phyloP scores from a whole-genome alignment of 2,329 filamentous ascomycete genomes.

The Nigrospora osmanthi region DNA sequence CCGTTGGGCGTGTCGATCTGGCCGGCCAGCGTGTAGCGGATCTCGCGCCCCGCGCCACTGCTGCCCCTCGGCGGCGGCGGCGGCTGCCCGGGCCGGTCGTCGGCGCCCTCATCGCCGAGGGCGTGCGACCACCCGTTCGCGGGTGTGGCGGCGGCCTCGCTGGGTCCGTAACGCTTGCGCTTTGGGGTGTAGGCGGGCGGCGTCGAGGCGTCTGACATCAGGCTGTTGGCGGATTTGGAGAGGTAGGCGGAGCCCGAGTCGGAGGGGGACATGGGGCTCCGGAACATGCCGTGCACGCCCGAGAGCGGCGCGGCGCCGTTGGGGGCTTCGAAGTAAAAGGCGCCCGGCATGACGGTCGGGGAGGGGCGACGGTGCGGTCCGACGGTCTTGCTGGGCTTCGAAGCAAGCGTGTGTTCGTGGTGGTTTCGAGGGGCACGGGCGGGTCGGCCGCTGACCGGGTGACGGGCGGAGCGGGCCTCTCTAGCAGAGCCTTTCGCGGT shows the following conservation, averaged over 20 bases:
- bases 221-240: conserved; percentile 27
- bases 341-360: conserved; percentile 22
- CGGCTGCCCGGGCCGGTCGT: conserved; percentile 9
- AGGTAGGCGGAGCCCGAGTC: conserved; percentile 29
- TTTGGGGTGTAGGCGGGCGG: conserved; percentile 27
- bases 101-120: conserved; percentile 16
- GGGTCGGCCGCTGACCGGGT: too few relatives aligned
- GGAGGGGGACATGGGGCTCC: conserved; percentile 34
- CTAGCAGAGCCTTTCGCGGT: too few relatives aligned
- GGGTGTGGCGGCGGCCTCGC: conserved; percentile 23
- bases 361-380: too few relatives aligned
- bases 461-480: too few relatives aligned
- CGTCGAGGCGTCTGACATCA: conserved; percentile 27
- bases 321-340: conserved; percentile 23
- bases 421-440: too few relatives aligned
- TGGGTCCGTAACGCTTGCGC: conserved; percentile 34
- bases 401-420: too few relatives aligned
- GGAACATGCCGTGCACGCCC: conserved; percentile 32
- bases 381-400: too few relatives aligned
- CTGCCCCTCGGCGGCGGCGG: not conserved
- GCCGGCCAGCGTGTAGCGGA: conserved; percentile 42
- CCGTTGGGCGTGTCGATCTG: conserved; percentile 42
- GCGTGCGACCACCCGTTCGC: conserved; percentile 20
- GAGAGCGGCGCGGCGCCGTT: conserved; percentile 12
- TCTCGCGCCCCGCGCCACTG: conserved; percentile 10